Evolutionary conservation across 371 early-diverging fungal species (phyloP).

Genomic region (Rhizopus arrhizus): DNA sequence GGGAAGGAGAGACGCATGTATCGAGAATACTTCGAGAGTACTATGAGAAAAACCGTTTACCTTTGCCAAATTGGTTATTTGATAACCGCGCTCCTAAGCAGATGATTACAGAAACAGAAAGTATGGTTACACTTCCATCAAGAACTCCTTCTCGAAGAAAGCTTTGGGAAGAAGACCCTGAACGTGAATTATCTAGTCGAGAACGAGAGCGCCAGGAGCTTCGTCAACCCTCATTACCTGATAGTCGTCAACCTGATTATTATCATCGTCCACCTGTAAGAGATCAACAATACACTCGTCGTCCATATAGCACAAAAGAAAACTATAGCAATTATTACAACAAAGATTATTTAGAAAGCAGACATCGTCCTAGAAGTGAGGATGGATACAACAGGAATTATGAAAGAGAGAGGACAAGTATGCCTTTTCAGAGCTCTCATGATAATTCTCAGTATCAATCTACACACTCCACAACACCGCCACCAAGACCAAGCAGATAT

Average conservation of each 20-base stretch:
- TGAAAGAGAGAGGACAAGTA: not conserved
- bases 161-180: slow-evolving; percentile 32
- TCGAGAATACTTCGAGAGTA: slow-evolving; percentile 55
- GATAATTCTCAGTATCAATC: not conserved
- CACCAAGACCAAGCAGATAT: not conserved
- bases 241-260: not conserved
- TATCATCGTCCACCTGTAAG: not conserved
- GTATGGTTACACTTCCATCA: not conserved
- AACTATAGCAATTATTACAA: not conserved
- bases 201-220: slow-evolving; percentile 44
- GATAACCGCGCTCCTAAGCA: slow-evolving; percentile 12
- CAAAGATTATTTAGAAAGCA: not conserved
- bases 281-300: not conserved
- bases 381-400: not conserved
- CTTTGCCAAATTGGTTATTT: slow-evolving; percentile 37
- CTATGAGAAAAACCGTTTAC: slow-evolving; percentile 46
- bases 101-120: not conserved
- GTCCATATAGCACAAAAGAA: not conserved
- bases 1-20: slow-evolving; percentile 64
- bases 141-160: slow-evolving; percentile 33
- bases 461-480: not conserved
- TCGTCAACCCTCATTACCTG: slow-evolving; percentile 25
- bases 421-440: not conserved
- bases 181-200: slow-evolving; percentile 26
- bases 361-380: not conserved